A percentile compares a stretch with the other conserved stretches of the same genome.
phyloP scores from a whole-genome alignment of 1,284 basidiomycete species.

The Naganishia liquefaciens region DNA sequence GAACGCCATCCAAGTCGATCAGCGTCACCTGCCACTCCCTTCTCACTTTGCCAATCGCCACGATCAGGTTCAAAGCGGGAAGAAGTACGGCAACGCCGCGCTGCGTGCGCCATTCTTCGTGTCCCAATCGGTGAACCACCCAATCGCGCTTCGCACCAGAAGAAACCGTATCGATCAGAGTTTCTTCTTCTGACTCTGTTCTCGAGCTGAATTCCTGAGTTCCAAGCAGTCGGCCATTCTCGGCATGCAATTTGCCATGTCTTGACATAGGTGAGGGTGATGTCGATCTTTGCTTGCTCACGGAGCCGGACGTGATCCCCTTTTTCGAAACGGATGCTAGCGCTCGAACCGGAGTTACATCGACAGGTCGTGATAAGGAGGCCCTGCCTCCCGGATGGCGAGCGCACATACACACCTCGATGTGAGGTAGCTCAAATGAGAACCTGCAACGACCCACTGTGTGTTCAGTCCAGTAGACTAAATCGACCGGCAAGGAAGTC shows the following conservation, averaged over 20 bases:
- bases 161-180: neutral
- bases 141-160: conserved; percentile 1
- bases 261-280: conserved; percentile 22
- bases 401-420: conserved; percentile 15
- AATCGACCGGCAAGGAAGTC: neutral
- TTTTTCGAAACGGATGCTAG: conserved; percentile 2
- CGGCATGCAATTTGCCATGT: neutral
- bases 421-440: conserved; percentile 5
- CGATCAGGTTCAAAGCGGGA: conserved; percentile 2
- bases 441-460: conserved; percentile 9
- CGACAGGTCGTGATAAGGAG: conserved; percentile 18
- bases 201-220: neutral
- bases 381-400: conserved; percentile 24
- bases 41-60: conserved; percentile 7
- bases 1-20: conserved; percentile 1
- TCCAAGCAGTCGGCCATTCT: neutral
- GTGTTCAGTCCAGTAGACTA: conserved; percentile 8
- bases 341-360: conserved; percentile 9
- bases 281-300: conserved; percentile 16
- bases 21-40: conserved; percentile 16
- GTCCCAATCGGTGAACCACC: conserved; percentile 6
- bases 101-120: conserved; percentile 1
- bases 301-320: conserved; percentile 7
- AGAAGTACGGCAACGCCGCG: conserved; percentile 14
- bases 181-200: conserved; percentile 24